Conservation (phyloP, 2,329 filamentous ascomycete species). For the Diaporthe capsici region DNA sequence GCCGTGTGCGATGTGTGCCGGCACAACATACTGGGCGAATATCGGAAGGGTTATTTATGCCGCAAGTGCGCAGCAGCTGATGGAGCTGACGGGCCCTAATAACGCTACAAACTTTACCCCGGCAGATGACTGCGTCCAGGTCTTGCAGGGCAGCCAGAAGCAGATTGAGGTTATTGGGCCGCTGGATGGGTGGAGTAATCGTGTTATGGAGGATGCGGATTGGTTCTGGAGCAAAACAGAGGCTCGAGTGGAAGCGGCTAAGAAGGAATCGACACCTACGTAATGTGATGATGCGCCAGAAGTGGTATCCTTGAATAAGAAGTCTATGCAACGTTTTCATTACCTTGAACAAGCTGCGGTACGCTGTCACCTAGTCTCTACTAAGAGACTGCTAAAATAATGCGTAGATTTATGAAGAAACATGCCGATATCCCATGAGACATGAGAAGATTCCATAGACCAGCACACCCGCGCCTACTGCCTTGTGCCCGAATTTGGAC, state of each 20-base stretch:
- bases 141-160: constrained; percentile 12
- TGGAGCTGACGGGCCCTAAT: not conserved
- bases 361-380: too few species aligned
- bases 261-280: not conserved
- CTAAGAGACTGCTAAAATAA: too few species aligned
- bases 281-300: not conserved
- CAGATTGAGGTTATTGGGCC: not conserved
- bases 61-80: not conserved
- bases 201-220: constrained; percentile 9
- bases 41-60: constrained; percentile 11
- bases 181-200: not conserved
- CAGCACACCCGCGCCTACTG: too few species aligned
- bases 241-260: not conserved
- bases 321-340: too few species aligned
- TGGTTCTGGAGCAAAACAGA: constrained; percentile 15
- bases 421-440: too few species aligned
- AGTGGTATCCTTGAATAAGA: too few species aligned
- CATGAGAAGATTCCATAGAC: too few species aligned
- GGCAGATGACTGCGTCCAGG: not conserved
- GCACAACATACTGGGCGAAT: constrained; percentile 20
- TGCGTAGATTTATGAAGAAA: too few species aligned
- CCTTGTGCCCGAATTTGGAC: too few species aligned
- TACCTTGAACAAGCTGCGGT: too few species aligned
- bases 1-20: constrained; percentile 23
- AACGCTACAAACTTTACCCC: constrained; percentile 9